These are phyloP conservation scores for Metahyphopichia silvanorum DNA, from an alignment of 805 yeast species.

Conservation along the genomic window DNA sequence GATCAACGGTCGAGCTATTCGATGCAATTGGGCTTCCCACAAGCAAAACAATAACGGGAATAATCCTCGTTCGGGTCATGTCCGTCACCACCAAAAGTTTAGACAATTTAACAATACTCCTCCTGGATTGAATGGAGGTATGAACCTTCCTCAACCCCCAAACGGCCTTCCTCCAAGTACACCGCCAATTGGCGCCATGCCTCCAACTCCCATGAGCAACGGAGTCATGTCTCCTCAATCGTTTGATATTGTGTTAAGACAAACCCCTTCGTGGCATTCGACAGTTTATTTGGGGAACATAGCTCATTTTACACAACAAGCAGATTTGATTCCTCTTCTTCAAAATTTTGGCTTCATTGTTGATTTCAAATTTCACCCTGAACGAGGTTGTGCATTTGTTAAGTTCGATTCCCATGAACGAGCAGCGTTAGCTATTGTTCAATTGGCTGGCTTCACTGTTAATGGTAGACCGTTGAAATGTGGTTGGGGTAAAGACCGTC, in stretches of 20 bases:
- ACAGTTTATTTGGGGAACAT: slow-evolving; percentile 87
- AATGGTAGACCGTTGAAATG: slow-evolving; percentile 78
- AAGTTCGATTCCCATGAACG: slow-evolving; percentile 83
- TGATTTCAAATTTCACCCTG: slow-evolving; percentile 76
- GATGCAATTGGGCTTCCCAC: slow-evolving; percentile 88
- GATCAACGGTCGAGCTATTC: slow-evolving; percentile 70
- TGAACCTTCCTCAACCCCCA: slow-evolving; percentile 8
- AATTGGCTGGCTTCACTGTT: slow-evolving; percentile 64
- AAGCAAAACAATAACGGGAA: slow-evolving; percentile 37
- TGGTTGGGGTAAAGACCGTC: slow-evolving; percentile 79
- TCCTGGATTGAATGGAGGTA: too few species aligned
- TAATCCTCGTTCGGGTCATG: slow-evolving; percentile 9
- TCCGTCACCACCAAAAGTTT: slow-evolving; percentile 8
- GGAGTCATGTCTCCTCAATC: slow-evolving; percentile 47
- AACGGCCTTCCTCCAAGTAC: slow-evolving; percentile 5
- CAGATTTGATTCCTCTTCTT: slow-evolving; percentile 67
- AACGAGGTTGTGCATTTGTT: slow-evolving; percentile 85
- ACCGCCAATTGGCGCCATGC: slow-evolving; percentile 2
- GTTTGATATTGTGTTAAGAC: slow-evolving; percentile 69
- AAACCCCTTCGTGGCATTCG: slow-evolving; percentile 79
- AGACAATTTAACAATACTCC: slow-evolving; percentile 14
- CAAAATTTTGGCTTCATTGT: slow-evolving; percentile 81
- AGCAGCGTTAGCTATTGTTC: slow-evolving; percentile 85
- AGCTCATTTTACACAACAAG: slow-evolving; percentile 71
- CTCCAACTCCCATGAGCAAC: not conserved